Evolutionary conservation across 2,329 filamentous ascomycete genomes (phyloP), one percentile per base, ranked within the genome.

Genomic region (Neopestalotiopsis sp.): DNA sequence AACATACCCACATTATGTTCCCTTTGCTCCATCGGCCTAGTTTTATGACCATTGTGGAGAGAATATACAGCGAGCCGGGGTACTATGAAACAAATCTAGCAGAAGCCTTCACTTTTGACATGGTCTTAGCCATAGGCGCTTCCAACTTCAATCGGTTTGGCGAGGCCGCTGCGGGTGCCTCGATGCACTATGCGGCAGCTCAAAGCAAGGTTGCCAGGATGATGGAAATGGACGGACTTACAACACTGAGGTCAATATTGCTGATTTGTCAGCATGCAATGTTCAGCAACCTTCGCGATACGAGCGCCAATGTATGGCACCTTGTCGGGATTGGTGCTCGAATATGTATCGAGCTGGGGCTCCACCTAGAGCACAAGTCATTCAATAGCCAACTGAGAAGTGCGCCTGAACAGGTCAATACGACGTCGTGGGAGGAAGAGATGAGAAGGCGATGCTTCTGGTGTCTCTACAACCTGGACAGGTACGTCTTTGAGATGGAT

Each of bases 91-190:
- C 59, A 10, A 61, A 61, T 30, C 24, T 12, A 32, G n/a, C 30
- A 14, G 59, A 40, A 9, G 59, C 59, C 34, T 61, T 61, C 59
- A 38, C 20, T 34, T 61, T 61, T 61, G 59, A 61, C 13, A 61
- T 61, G 59, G 59, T 61, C 13, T 30, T 61, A 12, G 59, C 59
- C 20, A 61, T 61, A n/a, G 59, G 59, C 1, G 59, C 59, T n/a
- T 61, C 59, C 59, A 61, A 61, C 59, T 61, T 61, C 59, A 61
- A 61, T 14, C 59, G 59, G 6, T 61, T 61, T 61, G 59, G 59
- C 20, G 59, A 61, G 59, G n/a, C 59, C 17, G 32, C 59, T n/a
- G 59, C 59, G 5, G 59, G 59, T n/a, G 59, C 59, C 28, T 61
- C 59, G 30, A 30, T 32, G 32, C 14, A 61, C 59, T 61, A 61